Conservation (phyloP, 306 rosid genomes). For the Pueraria montana region DNA sequence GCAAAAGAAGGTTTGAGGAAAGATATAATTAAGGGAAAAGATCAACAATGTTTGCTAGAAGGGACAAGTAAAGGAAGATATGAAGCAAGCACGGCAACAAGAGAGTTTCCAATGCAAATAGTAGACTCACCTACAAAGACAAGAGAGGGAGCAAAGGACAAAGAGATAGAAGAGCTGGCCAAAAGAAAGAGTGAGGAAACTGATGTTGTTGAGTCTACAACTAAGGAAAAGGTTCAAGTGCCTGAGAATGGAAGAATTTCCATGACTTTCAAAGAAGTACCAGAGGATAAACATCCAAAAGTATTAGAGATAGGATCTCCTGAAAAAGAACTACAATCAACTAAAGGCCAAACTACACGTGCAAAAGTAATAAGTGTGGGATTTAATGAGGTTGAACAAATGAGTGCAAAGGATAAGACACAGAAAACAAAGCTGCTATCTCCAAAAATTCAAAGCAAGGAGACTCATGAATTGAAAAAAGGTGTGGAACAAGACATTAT, state of each 20-base stretch:
- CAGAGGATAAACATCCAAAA: conserved; percentile 28
- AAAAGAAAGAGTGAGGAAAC: conserved; percentile 37
- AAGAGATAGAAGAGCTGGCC: conserved; percentile 7
- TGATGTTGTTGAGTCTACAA: conserved; percentile 24
- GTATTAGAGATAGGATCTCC: neutral
- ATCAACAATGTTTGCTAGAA: conserved; percentile 30
- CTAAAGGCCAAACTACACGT: neutral
- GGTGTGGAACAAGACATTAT: neutral
- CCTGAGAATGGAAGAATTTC: neutral
- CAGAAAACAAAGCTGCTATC: neutral
- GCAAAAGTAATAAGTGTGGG: neutral
- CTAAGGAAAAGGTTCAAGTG: conserved; percentile 6
- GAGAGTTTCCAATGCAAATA: conserved; percentile 14
- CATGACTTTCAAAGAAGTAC: neutral
- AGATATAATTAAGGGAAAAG: conserved; percentile 25
- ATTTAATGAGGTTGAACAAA: conserved; percentile 36
- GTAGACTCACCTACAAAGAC: conserved; percentile 7
- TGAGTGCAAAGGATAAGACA: conserved; percentile 15
- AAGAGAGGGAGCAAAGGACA: conserved; percentile 19
- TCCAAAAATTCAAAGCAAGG: conserved; percentile 34
- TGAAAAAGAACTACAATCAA: conserved; percentile 14
- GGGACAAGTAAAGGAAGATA: conserved; percentile 24
- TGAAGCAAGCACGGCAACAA: neutral
- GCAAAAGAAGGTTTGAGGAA: neutral
- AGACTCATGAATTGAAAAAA: conserved; percentile 5